Base-by-base conservation (phyloP, 73 alveolate genomes). In the Paramecium pentaurelia region DNA sequence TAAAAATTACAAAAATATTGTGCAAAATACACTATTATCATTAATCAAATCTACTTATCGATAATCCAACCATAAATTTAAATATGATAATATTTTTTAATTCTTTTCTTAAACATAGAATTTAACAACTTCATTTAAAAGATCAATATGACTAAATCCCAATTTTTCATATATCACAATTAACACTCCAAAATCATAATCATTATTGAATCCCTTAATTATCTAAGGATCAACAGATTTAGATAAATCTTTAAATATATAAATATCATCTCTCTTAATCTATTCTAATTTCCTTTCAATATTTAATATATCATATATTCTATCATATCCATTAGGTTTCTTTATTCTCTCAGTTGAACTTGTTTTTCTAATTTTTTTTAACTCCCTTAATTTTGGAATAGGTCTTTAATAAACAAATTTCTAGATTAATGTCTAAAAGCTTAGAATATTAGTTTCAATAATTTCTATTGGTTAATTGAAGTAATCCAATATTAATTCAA, bases 11-110 rank as follows among this genome's bases (percentile, higher is more conserved):
- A 5, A 9, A 25, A 73, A 73, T 22, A 73, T 37, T 30, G 87
- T 73, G 27, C 87, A 73, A 40, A 73, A 40, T 8, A 16, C 60
- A 73, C 87, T 73, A 16, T 73, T 40, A 73, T 73, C 87, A 37
- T 32, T 40, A 36, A 73, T 38, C 30, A 73, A 40, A 73, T 73
- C 87, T 30, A 73, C 60, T 14, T 30, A 73, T 36, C 87, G 58
- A 73, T 73, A 73, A 22, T 73, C 60, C 47, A 73, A 32, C 87
- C 87, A 73, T 38, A 36, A 73, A 30, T 20, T 44, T 54, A 54
- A 73, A 73, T 73, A 32, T 14, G 14, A 36, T 14, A 73, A 73
- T 5, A 34, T 30, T 30, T 40, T 73, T 40, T 6, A 73, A 20
- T 36, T 73, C 30, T 11, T 64, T 12, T 64, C 20, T 27, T 64